A percentile compares a stretch with the other conserved stretches of the same genome.
phyloP scores from a whole-genome alignment of 305 asterid genomes.

The Fraxinus ornus region DNA sequence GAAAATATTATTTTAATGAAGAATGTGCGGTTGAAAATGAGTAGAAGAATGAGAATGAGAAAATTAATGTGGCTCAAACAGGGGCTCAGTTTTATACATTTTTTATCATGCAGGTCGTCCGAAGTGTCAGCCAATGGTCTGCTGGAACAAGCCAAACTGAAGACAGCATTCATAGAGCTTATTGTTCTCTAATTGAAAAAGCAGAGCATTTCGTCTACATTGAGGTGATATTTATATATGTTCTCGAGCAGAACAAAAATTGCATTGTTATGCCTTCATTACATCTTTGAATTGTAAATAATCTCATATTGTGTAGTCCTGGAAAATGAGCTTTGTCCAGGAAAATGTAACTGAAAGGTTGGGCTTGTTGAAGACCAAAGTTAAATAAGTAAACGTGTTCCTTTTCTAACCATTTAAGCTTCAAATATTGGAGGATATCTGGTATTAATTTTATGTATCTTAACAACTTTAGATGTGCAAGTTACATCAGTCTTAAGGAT shows the following conservation, averaged over 20 bases:
- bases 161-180: constrained; percentile 95
- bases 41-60: no score
- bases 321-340: not conserved
- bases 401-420: not conserved
- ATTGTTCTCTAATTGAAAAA: constrained; percentile 82
- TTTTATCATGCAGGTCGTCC: constrained; percentile 58
- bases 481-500: not conserved
- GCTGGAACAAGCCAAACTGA: constrained; percentile 94
- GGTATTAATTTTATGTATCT: not conserved
- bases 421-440: not conserved
- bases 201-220: constrained; percentile 87
- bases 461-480: not conserved
- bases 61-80: no score
- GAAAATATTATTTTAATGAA: no score
- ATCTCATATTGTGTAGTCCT: not conserved
- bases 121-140: constrained; percentile 99
- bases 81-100: not conserved
- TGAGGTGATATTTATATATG: constrained; percentile 50
- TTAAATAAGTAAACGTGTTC: not conserved
- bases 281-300: not conserved
- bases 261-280: not conserved
- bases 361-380: not conserved
- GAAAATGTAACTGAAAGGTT: not conserved
- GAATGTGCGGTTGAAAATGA: no score
- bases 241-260: not conserved